Conservation (phyloP, 345 rosid species). For the Aquilaria yunnanensis region DNA sequence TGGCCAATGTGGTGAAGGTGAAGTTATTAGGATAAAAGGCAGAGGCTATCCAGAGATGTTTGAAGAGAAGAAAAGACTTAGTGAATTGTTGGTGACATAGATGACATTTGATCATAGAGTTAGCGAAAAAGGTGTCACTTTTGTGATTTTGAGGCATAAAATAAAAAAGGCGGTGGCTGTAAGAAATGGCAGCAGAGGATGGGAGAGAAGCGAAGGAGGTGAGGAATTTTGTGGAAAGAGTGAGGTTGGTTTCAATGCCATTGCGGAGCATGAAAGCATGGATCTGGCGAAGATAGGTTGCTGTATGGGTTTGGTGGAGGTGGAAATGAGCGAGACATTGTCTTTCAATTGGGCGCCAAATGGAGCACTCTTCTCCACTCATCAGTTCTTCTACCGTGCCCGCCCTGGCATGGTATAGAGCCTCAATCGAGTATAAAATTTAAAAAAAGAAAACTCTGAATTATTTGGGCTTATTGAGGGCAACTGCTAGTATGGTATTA, state of each 20-base stretch:
- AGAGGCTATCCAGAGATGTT: constrained; percentile 31
- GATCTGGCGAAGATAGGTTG: constrained; percentile 37
- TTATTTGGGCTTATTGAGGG: too few relatives aligned
- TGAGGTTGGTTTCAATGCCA: constrained; percentile 47
- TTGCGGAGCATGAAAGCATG: constrained; percentile 63
- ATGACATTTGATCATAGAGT: constrained; percentile 63
- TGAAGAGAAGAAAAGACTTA: constrained; percentile 42
- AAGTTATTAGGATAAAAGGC: constrained; percentile 51
- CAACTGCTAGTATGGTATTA: too few relatives aligned
- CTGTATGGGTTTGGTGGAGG: constrained; percentile 34
- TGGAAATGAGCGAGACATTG: constrained; percentile 32
- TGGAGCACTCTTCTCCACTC: constrained; percentile 11
- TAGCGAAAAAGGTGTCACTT: constrained; percentile 58
- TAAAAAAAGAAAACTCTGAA: too few relatives aligned
- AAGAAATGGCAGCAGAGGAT: constrained; percentile 22
- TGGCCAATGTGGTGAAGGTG: constrained; percentile 51
- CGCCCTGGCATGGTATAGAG: too few relatives aligned
- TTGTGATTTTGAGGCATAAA: constrained; percentile 23
- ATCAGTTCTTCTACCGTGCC: too few relatives aligned
- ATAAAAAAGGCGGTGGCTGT: constrained; percentile 59
- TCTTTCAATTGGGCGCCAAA: constrained; percentile 52
- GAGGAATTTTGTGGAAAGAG: constrained; percentile 54
- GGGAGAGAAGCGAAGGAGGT: constrained; percentile 25
- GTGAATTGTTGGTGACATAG: constrained; percentile 26
- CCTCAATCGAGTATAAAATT: too few relatives aligned